Base-by-base conservation (phyloP, 306 rosid genomes). In the Cicer arietinum region DNA sequence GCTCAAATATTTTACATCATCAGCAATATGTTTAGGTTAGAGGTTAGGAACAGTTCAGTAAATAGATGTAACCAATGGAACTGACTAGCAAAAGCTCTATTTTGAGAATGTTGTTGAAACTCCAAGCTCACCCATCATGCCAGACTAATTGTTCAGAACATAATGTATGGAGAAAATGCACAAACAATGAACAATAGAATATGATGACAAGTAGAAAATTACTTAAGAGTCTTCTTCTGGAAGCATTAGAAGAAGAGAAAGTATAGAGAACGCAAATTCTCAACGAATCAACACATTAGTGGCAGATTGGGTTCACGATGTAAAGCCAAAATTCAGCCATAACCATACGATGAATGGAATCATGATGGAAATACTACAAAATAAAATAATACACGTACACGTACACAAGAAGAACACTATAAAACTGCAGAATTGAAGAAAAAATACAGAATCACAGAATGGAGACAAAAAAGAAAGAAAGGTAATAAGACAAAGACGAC, bases 271-370 rank as follows among this genome's bases (percentile, higher is more conserved):
- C 25, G 8, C 5, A 51, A 18, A n/a, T 7, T 58, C 25, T 25
- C 17, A 17, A 71, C 42, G 67, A 62, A 35, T 59, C 59, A 37
- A 20, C 45, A 47, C 62, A 47, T 59, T 25, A 59, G 16, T 50
- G 56, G 20, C 43, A 59, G 16, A 59, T 30, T 42, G 48, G 13
- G 7, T 63, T 14, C 69, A 8, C 8, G 8, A 41, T 41, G 35
- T 10, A 7, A 41, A 63, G 69, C 30, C n/a, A n/a, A 40, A 56
- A 18, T 8, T 54, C 12, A 18, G 61, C 13, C 39, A 20, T 20
- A 20, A 56, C 14, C 20, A 56, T 56, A 20, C 13, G 3, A 22
- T 20, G 39, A 3, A 58, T 9, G 69, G 51, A 42, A 41, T 42
- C 14, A 16, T 64, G 13, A 10, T 6, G 8, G 16, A 1, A 64